Base-by-base conservation (phyloP, 2,329 filamentous ascomycete genomes). In the Alternaria brassicicola region DNA sequence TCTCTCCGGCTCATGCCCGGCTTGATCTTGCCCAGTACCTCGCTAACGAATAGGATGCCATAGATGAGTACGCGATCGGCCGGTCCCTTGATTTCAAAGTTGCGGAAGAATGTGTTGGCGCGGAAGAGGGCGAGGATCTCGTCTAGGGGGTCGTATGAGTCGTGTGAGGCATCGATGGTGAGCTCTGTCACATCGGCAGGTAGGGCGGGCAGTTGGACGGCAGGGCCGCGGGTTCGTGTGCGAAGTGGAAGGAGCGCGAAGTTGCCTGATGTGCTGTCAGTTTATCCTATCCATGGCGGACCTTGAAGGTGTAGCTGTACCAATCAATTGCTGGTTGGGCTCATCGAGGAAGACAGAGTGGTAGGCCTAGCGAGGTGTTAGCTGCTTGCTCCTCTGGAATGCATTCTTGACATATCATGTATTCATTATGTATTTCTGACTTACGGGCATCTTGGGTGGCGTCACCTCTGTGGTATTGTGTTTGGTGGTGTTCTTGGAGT, bases 21-120 rank as follows among this genome's bases (percentile, higher is more conserved):
- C 81, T 89, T 92, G 75, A 98, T 93, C 85, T 95, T 96, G 71
- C 85, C 83, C 76, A 99, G 82, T 71, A 92, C 93, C 79, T 98
- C 93, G 80, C 89, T 94, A 72, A 98, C 86, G 80, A 94, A 98
- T 76, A 96, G 85, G 77, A 97, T 99, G 63, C 94, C 94, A 81
- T 99, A 99, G 74, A 98, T 93, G 67, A 99, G 85, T 73, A 98
- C 88, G 38, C 95, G 87, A 80, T 99, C 95, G 57, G 95, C 94
- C 25, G 92, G 91, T 13, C 95, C 95, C 81, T 97, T 94, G 82
- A 98, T 96, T 84, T 98, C 95, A 73, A 99, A 99, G 85, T 98
- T 99, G 73, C 95, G 91, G 85, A 98, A 99, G 80, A 99, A 94
- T 60, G 94, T 97, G 83, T 99, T 98, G 72, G 95, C 94, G 65